These are phyloP conservation scores for Perkinsus chesapeaki DNA, from an alignment of 169 alveolate species.

Conservation along the genomic window DNA sequence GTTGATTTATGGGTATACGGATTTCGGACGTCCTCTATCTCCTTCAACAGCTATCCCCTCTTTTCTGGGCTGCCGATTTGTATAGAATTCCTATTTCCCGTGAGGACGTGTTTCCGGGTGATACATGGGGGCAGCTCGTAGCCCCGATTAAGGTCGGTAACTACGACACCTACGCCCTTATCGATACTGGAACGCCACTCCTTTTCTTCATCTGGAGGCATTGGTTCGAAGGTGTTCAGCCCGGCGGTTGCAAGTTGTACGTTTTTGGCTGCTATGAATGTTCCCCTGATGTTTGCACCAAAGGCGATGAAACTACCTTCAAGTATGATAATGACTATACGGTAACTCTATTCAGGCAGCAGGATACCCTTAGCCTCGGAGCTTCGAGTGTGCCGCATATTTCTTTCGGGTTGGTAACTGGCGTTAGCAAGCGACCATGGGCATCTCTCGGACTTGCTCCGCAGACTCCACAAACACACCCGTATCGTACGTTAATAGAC, in stretches of 20 bases:
- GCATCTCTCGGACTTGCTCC: background rate
- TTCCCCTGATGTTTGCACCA: background rate
- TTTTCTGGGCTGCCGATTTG: too few relatives aligned
- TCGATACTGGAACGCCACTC: background rate
- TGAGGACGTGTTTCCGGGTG: too few relatives aligned
- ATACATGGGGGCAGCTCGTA: too few relatives aligned
- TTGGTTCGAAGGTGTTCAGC: background rate
- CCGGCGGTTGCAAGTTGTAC: background rate
- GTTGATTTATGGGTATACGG: too few relatives aligned
- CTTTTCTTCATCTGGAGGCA: background rate
- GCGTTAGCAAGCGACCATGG: background rate
- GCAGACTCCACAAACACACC: background rate
- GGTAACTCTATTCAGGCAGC: background rate
- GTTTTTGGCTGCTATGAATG: background rate
- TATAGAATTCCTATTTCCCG: too few relatives aligned
- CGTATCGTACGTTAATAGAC: background rate
- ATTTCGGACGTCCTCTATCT: too few relatives aligned
- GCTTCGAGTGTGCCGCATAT: background rate
- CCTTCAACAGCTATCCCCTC: too few relatives aligned
- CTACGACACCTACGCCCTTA: background rate
- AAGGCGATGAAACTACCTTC: background rate
- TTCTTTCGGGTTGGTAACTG: background rate
- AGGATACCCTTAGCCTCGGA: background rate
- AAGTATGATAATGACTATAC: background rate
- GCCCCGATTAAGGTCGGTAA: background rate